Conservation (phyloP, 2,329 filamentous ascomycete genomes). For the Sporothrix sp. region DNA sequence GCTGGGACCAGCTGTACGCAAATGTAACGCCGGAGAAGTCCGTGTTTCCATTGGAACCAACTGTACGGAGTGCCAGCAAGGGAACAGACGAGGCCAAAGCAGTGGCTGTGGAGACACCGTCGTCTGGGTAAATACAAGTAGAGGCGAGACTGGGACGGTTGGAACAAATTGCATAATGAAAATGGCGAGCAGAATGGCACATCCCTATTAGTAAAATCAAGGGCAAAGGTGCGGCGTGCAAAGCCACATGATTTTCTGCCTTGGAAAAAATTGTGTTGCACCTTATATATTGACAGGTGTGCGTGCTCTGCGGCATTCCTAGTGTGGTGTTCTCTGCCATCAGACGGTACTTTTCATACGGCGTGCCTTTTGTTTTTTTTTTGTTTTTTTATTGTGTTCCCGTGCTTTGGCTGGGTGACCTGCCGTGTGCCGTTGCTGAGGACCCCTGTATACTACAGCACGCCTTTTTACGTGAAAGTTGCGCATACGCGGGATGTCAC, state of each 20-base stretch:
- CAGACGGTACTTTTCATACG: no score
- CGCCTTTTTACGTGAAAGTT: not conserved
- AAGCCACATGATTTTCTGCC: no score
- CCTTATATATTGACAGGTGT: not conserved
- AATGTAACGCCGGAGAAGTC: slow-evolving; percentile 28
- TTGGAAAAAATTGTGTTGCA: no score
- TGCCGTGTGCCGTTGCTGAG: no score
- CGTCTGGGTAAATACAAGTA: no score
- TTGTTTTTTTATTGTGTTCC: not conserved
- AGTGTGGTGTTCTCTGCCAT: not conserved
- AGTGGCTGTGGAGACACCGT: not conserved
- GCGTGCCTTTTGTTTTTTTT: not conserved
- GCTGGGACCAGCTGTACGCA: slow-evolving; percentile 45
- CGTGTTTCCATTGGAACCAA: not conserved
- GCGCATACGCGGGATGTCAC: slow-evolving; percentile 1
- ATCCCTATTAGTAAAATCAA: no score
- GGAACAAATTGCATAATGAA: no score
- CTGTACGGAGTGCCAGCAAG: slow-evolving; percentile 1
- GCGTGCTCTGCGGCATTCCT: not conserved
- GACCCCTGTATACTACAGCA: no score
- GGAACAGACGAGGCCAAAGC: not conserved
- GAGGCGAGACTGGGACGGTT: no score
- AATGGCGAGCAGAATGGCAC: not conserved
- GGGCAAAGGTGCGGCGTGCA: no score
- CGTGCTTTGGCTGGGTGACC: no score